A percentile compares a stretch with the other conserved stretches of the same genome.
Conservation (phyloP, 371 early-diverging fungal species). For the Nematocida homosporus region DNA sequence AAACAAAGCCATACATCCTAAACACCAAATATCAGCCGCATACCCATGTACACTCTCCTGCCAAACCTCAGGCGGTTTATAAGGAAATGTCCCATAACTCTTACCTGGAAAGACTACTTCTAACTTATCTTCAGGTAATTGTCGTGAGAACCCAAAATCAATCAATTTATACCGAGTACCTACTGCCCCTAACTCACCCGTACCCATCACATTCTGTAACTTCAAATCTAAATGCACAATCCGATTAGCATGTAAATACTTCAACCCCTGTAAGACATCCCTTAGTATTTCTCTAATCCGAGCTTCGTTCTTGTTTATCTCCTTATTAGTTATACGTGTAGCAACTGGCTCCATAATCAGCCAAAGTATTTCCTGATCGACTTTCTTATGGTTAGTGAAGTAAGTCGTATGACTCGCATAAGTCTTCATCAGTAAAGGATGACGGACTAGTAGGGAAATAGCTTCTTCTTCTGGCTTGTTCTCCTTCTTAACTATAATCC, state of each 20-base stretch:
- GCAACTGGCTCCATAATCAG: conserved; percentile 65
- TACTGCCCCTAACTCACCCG: neutral
- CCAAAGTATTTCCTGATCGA: conserved; percentile 66
- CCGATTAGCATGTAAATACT: conserved; percentile 63
- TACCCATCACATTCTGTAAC: conserved; percentile 68
- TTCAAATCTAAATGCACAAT: conserved; percentile 69
- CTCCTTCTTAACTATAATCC: conserved; percentile 62
- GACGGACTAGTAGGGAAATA: conserved; percentile 40
- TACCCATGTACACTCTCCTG: conserved; percentile 64
- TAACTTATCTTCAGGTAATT: neutral
- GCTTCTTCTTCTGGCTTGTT: conserved; percentile 62
- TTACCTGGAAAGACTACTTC: conserved; percentile 60
- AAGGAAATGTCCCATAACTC: conserved; percentile 69
- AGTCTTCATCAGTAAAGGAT: conserved; percentile 61
- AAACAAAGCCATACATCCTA: conserved; percentile 59
- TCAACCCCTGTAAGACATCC: conserved; percentile 61
- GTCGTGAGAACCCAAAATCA: conserved; percentile 67
- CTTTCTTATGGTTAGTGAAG: conserved; percentile 41
- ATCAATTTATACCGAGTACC: conserved; percentile 65
- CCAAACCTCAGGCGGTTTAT: conserved; percentile 68
- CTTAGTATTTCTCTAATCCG: conserved; percentile 61
- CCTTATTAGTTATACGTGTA: conserved; percentile 54
- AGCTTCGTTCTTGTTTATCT: conserved; percentile 61
- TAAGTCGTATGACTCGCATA: conserved; percentile 50
- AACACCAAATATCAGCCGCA: conserved; percentile 67